Evolutionary conservation across 257 asterid genomes (phyloP).

Genomic region (Solanum dulcamara): DNA sequence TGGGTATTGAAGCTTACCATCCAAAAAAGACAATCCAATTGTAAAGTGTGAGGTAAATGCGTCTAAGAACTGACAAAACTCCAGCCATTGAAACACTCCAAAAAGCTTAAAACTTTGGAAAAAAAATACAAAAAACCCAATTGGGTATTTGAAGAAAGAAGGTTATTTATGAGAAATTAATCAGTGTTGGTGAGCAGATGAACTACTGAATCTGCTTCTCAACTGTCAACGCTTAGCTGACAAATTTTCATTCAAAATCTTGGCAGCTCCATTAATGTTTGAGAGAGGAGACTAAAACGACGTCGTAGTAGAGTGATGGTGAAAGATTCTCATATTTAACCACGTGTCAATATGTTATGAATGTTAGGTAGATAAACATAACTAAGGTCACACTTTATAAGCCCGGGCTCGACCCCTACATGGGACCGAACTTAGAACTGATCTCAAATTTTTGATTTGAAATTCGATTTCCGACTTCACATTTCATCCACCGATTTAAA

Average conservation of each 20-base stretch:
- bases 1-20: constrained; percentile 32
- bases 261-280: not conserved
- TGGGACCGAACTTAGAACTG: not conserved
- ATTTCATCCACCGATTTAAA: accelerated
- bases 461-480: accelerated
- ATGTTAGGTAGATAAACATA: not conserved
- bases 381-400: not conserved
- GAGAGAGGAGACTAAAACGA: not conserved
- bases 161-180: not conserved
- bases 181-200: not conserved
- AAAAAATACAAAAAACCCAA: not conserved
- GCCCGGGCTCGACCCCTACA: accelerated
- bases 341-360: not conserved
- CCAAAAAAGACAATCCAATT: constrained; percentile 77
- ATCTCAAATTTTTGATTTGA: accelerated
- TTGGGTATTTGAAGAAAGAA: not conserved
- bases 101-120: not conserved
- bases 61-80: constrained; percentile 31
- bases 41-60: constrained; percentile 63
- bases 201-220: not conserved
- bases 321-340: not conserved
- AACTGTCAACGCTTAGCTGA: not conserved
- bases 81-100: constrained; percentile 41
- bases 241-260: not conserved
- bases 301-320: not conserved